These are phyloP conservation scores for Aspergillus hortae DNA, from an alignment of 2,329 filamentous ascomycete species.

Conservation along the genomic window DNA sequence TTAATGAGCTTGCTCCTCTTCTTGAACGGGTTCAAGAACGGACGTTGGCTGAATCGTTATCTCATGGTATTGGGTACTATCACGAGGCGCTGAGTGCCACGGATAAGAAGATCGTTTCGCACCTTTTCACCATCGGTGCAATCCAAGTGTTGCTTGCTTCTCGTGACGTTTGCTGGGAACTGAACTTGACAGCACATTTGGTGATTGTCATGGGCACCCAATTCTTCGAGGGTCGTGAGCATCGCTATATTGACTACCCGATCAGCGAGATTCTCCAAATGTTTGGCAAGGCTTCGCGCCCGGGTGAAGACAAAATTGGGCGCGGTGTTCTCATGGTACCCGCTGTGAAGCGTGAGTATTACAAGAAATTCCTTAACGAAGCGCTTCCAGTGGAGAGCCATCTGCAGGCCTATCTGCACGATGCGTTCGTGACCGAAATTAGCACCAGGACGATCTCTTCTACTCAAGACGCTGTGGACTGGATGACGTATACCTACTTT, in stretches of 20 bases:
- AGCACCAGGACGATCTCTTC: slow-evolving; percentile 94
- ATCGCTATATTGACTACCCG: slow-evolving; percentile 94
- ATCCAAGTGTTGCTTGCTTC: slow-evolving; percentile 81
- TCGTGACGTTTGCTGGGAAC: slow-evolving; percentile 93
- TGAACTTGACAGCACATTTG: slow-evolving; percentile 81
- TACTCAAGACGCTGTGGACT: slow-evolving; percentile 95
- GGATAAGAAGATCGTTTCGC: slow-evolving; percentile 90
- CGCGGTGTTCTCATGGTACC: slow-evolving; percentile 97
- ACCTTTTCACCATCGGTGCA: slow-evolving; percentile 83
- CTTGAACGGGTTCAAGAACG: slow-evolving; percentile 81
- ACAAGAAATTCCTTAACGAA: slow-evolving; percentile 97
- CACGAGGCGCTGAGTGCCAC: slow-evolving; percentile 86
- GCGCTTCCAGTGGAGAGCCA: slow-evolving; percentile 94
- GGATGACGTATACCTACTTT: slow-evolving; percentile 98
- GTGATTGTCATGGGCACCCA: slow-evolving; percentile 98
- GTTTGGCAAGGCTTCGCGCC: slow-evolving; percentile 88
- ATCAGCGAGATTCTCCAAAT: slow-evolving; percentile 94
- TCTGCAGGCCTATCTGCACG: slow-evolving; percentile 84
- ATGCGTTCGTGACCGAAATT: slow-evolving; percentile 95
- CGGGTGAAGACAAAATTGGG: slow-evolving; percentile 72
- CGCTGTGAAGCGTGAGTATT: slow-evolving; percentile 91
- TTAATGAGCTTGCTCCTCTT: slow-evolving; percentile 76
- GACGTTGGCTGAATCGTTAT: slow-evolving; percentile 80
- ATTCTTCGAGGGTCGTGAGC: slow-evolving; percentile 93
- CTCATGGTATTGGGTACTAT: slow-evolving; percentile 94